Percentiles rank a stretch among this genome's conserved stretches.
Evolutionary conservation across 2,329 filamentous ascomycete species (phyloP).

Genomic region (Penicillium vulpinum): DNA sequence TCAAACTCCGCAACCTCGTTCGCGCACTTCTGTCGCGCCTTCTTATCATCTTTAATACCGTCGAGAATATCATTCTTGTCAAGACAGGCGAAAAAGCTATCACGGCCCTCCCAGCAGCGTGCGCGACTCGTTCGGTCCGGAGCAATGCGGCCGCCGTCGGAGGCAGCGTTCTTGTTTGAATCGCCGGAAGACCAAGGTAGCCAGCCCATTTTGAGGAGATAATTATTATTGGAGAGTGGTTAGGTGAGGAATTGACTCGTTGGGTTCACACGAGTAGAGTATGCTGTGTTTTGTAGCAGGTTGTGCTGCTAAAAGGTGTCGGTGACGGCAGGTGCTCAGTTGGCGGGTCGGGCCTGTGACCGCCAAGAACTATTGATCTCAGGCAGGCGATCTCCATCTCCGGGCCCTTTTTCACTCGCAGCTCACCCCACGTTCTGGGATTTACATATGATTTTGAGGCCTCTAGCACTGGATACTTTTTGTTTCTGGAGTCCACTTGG

Average conservation of each 20-base stretch:
- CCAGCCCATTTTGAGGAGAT: conserved; percentile 52
- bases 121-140: conserved; percentile 81
- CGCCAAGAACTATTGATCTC: conserved; percentile 30
- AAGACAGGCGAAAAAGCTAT: conserved; percentile 84
- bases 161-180: conserved; percentile 38
- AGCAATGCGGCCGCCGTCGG: conserved; percentile 67
- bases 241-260: background rate
- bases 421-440: conserved; percentile 1
- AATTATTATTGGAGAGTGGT: background rate
- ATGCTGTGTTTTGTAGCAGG: background rate
- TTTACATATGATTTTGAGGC: background rate
- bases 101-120: conserved; percentile 86
- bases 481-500: background rate
- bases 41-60: conserved; percentile 60
- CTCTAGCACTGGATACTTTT: background rate
- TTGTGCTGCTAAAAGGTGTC: background rate
- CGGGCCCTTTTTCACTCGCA: conserved; percentile 6
- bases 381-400: conserved; percentile 14
- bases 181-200: conserved; percentile 49
- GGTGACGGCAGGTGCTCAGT: conserved; percentile 9
- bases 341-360: conserved; percentile 18
- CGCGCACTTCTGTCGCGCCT: conserved; percentile 59
- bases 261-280: background rate
- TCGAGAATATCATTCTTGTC: conserved; percentile 81
- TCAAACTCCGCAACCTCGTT: conserved; percentile 69